Base-by-base conservation (phyloP, 352 stramenopile species). In the Phytophthora litchii region DNA sequence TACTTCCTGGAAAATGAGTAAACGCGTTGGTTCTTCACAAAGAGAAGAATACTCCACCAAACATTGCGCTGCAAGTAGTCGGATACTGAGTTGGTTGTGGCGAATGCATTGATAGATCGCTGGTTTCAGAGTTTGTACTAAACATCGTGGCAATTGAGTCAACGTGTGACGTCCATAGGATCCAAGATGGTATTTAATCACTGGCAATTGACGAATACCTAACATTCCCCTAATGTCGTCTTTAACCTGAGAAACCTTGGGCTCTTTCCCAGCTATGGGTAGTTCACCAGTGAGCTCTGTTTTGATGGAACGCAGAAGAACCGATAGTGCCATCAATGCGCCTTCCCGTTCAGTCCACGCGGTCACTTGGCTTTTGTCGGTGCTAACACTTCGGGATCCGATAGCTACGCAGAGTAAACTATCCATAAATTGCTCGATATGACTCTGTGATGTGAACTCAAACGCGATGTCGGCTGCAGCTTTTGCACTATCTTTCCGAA, bases 1-100 rank as follows among this genome's bases (percentile, higher is more conserved):
- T 7, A 86, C 71, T 54, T 90, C 83, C 37, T 92, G 83, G 35
- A 90, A 92, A 12, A 75, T 76, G 10, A 82, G 25, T 1, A 92
- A 21, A 2, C 71, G 68, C 34, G 69, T 86, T 21, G 74, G 61
- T 38, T 78, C 60, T 31, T 89, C 83, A 42, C 76, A 89, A 10
- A 92, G 59, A 3, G 47, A 54, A 11, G 77, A 57, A 25, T 78
- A 86, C 23, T 53, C 53, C 21, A 72, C 74, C 3, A 92, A 59
- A 44, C 73, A 83, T 25, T 80, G 48, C 0, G 83, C 75, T 1
- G 83, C 75, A 5, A 68, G 45, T 23, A 86, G 71, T n/a, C 83
- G 76, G 17, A 92, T 65, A 20, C 67, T 78, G 5, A 86, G 32
- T 44, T 92, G 83, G 2, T 78, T 63, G 47, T 89, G 75, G 10